Evolutionary conservation across 2,329 filamentous ascomycete genomes (phyloP).

Genomic region (Ophiostoma himal-ulmi): DNA sequence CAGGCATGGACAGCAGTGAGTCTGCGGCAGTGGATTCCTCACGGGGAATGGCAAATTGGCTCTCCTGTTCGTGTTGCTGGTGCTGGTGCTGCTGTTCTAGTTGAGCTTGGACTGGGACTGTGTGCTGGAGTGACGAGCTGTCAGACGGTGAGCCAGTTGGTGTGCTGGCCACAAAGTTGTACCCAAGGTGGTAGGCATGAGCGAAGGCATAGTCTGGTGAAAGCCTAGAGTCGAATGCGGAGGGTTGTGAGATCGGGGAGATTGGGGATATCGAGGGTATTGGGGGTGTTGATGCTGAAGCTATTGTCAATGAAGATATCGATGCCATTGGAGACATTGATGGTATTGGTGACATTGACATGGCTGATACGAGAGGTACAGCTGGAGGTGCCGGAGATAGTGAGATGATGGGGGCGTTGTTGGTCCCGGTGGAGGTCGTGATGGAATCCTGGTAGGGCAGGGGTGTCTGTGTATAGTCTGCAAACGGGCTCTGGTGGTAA

Average conservation of each 20-base stretch:
- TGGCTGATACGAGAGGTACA: not conserved
- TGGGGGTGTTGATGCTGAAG: not conserved
- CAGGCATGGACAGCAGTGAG: conserved; percentile 34
- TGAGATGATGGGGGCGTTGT: not conserved
- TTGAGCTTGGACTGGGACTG: not conserved
- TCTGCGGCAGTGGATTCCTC: conserved; percentile 34
- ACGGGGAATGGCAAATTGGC: conserved; percentile 36
- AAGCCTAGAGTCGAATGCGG: not conserved
- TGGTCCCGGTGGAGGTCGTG: not conserved
- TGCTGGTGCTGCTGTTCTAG: not conserved
- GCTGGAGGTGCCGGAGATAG: not conserved
- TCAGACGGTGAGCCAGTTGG: not conserved
- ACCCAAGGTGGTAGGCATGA: too few species aligned
- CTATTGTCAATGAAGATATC: not conserved
- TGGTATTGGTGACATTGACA: not conserved
- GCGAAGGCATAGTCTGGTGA: not conserved
- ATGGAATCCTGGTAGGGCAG: not conserved
- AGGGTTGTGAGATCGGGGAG: not conserved
- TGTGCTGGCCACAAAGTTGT: not conserved
- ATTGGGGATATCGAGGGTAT: not conserved
- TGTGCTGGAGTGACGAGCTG: not conserved
- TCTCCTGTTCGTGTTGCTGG: conserved; percentile 4
- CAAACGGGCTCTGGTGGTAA: not conserved
- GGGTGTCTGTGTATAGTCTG: not conserved
- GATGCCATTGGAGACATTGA: not conserved